Percentiles rank a stretch among this genome's conserved stretches.
Evolutionary conservation across 345 rosid genomes (phyloP).

Genomic region (Barbarea vulgaris): DNA sequence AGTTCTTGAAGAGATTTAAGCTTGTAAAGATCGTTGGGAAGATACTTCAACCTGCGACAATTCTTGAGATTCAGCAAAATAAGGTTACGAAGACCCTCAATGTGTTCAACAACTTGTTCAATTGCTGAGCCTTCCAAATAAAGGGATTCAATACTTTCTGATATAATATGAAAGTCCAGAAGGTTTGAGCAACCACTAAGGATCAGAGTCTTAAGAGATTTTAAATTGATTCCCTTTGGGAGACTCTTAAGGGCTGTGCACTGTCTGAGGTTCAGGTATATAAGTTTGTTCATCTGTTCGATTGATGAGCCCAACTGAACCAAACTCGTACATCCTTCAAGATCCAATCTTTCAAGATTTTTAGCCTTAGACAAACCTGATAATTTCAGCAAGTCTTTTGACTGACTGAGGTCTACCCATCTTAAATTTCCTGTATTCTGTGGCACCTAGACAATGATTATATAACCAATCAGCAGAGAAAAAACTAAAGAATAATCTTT

Average conservation of each 20-base stretch:
- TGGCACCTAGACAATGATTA: neutral
- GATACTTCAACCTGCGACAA: conserved; percentile 16
- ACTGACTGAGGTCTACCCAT: conserved; percentile 33
- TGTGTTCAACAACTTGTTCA: conserved; percentile 19
- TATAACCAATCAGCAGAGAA: neutral
- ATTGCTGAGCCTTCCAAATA: conserved; percentile 36
- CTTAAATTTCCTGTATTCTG: conserved; percentile 35
- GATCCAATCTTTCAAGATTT: conserved; percentile 33
- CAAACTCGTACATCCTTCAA: conserved; percentile 39
- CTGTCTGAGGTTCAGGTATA: conserved; percentile 26
- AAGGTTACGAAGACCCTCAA: conserved; percentile 13
- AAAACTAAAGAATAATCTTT: neutral
- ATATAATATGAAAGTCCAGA: conserved; percentile 26
- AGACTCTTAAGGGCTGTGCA: conserved; percentile 35
- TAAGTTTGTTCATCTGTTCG: conserved; percentile 21
- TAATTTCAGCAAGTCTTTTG: conserved; percentile 21
- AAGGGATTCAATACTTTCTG: conserved; percentile 25
- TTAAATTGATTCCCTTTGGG: neutral
- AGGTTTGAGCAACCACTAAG: conserved; percentile 40
- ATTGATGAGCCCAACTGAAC: conserved; percentile 13
- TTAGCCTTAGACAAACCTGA: conserved; percentile 39
- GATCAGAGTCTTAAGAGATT: conserved; percentile 27
- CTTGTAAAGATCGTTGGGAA: conserved; percentile 33
- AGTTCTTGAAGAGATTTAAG: conserved; percentile 39
- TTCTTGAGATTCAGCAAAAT: conserved; percentile 35